Percentiles rank a stretch among this genome's conserved stretches.
These are phyloP conservation scores for Capsicum baccatum DNA, from an alignment of 257 asterid genomes.

Conservation along the genomic window DNA sequence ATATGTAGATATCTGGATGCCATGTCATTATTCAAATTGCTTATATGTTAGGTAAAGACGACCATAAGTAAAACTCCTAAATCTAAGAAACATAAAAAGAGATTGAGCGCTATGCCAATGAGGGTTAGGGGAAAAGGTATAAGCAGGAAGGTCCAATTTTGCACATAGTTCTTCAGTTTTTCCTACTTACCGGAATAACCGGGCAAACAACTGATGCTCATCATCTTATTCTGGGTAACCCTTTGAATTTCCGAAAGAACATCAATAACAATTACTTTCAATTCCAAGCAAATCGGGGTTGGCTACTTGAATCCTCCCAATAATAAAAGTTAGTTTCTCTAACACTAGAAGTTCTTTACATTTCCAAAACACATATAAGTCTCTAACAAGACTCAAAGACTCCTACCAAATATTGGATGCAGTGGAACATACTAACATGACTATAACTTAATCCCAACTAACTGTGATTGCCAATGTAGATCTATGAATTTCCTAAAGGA, in stretches of 20 bases:
- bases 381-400: not conserved
- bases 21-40: constrained; percentile 4
- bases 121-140: not conserved
- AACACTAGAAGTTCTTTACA: not conserved
- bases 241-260: not conserved
- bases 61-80: not conserved
- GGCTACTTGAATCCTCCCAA: not conserved
- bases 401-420: not conserved
- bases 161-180: not conserved
- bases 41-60: not conserved
- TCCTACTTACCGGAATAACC: not conserved
- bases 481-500: not conserved
- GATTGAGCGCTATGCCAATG: not conserved
- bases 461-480: not conserved
- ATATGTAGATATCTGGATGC: constrained; percentile 3
- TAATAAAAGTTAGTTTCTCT: not conserved
- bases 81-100: not conserved
- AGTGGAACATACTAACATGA: not conserved
- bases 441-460: not conserved
- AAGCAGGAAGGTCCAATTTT: not conserved
- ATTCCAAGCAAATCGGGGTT: not conserved
- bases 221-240: not conserved
- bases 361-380: not conserved
- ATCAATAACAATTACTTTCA: not conserved
- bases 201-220: not conserved